phyloP scores from a whole-genome alignment of 2,329 filamentous ascomycete species.

The Cladophialophora bantiana region DNA sequence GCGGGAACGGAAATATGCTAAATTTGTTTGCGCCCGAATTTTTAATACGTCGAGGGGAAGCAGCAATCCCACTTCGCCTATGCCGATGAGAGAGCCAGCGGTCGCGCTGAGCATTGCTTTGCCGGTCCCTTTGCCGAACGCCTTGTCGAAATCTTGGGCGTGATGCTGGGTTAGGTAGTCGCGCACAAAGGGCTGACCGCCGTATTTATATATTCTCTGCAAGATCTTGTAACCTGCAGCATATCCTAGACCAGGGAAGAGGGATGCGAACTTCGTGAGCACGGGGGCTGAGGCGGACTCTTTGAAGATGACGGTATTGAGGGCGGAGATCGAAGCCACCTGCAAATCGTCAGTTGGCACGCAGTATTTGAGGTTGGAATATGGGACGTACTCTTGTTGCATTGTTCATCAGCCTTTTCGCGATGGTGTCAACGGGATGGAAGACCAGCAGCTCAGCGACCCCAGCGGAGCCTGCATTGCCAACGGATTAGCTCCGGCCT shows the following conservation, averaged over 20 bases:
- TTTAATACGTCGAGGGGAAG: constrained; percentile 96
- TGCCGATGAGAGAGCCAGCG: constrained; percentile 92
- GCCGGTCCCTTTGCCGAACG: constrained; percentile 95
- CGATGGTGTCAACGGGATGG: constrained; percentile 96
- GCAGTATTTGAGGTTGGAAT: background rate
- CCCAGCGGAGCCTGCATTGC: constrained; percentile 77
- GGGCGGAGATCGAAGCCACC: constrained; percentile 66
- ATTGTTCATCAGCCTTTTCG: constrained; percentile 99
- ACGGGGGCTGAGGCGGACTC: constrained; percentile 77
- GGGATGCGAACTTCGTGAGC: constrained; percentile 83
- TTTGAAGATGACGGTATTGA: constrained; percentile 94
- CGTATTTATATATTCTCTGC: constrained; percentile 98
- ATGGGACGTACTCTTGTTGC: constrained; percentile 69
- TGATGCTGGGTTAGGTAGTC: constrained; percentile 86
- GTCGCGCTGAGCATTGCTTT: constrained; percentile 98
- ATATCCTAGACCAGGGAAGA: constrained; percentile 97
- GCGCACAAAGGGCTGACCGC: constrained; percentile 91
- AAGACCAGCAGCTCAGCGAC: constrained; percentile 93
- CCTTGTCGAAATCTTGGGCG: constrained; percentile 79
- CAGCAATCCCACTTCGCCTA: constrained; percentile 94
- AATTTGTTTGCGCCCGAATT: constrained; percentile 99
- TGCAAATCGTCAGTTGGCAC: constrained; percentile 42
- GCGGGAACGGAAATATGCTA: constrained; percentile 85
- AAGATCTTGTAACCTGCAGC: constrained; percentile 97
- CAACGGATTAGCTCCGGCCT: constrained; percentile 37